These are phyloP conservation scores for Boletus rufocinnamomeus DNA, from an alignment of 768 basidiomycete species.

Conservation along the genomic window DNA sequence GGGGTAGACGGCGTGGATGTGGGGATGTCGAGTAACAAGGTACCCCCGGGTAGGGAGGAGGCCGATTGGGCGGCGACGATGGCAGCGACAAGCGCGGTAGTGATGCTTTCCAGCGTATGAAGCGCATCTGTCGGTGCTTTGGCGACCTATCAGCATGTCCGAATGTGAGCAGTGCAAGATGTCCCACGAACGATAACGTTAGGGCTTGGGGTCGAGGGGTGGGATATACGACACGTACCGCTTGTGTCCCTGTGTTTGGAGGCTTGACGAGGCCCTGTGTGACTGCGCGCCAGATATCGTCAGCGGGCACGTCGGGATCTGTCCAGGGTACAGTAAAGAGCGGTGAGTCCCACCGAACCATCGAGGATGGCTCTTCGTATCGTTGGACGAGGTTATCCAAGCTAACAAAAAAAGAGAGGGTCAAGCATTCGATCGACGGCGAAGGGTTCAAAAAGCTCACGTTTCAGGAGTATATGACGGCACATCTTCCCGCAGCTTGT, in stretches of 20 bases:
- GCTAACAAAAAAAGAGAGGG: neutral
- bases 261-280: slow-evolving; percentile 81
- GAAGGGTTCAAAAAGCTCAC: slow-evolving; percentile 39
- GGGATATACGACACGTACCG: slow-evolving; percentile 45
- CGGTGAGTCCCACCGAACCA: slow-evolving; percentile 99
- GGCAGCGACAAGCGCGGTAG: slow-evolving; percentile 66
- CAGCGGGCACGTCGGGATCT: slow-evolving; percentile 63
- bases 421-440: neutral
- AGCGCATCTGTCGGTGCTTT: slow-evolving; percentile 90
- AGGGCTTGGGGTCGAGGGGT: neutral
- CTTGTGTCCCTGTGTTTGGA: slow-evolving; percentile 81
- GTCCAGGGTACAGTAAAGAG: slow-evolving; percentile 83
- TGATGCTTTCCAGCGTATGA: slow-evolving; percentile 79
- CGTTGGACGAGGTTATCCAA: slow-evolving; percentile 61
- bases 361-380: slow-evolving; percentile 95
- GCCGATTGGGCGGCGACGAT: slow-evolving; percentile 66
- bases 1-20: slow-evolving; percentile 40
- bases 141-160: slow-evolving; percentile 48
- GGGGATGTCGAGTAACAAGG: slow-evolving; percentile 32
- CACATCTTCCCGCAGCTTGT: slow-evolving; percentile 50
- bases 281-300: slow-evolving; percentile 79
- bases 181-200: neutral
- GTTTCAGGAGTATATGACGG: slow-evolving; percentile 66
- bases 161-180: too few relatives aligned
- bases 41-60: slow-evolving; percentile 50